Evolutionary conservation across 2,329 filamentous ascomycete species (phyloP), one percentile per base, ranked within the genome.

Genomic region (Didymella glomerata): DNA sequence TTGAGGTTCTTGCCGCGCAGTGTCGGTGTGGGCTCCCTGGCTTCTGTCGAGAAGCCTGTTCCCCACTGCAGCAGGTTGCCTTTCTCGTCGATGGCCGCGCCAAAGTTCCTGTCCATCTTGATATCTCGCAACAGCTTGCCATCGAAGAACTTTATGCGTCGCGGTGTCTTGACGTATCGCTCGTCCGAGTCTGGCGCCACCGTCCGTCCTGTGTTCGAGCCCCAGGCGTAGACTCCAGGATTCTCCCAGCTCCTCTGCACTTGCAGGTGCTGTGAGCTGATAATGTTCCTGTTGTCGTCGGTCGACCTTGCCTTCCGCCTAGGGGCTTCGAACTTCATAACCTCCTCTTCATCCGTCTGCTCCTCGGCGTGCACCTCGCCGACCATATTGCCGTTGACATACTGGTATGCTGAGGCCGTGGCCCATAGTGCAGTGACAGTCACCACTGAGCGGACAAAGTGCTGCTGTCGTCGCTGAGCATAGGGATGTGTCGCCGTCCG

Each of bases 21-120:
- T 0, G 94, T 97, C 48, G 84, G 81, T 1, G 83, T 83, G 0
- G 94, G 95, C 28, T 82, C 80, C 10, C 82, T 85, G 28, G 86
- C 81, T 4, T 86, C 83, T 54, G 85, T 83, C 7, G 89, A 90
- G 74, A 90, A 97, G 3, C 84, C 91, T 3, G 84, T 83, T 1
- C 95, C 95, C 95, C 95, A 99, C 79, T 98, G 93, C 13, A 97
- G 82, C 44, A 99, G 77, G 74, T 98, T 90, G 4, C 95, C 95
- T 62, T 89, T 88, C 74, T 97, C 93, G 4, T 89, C 90, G 40
- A 98, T 89, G 10, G 95, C 95, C 4, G 88, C 94, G 9, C 92
- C 95, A 73, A 96, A 93, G 40, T 87, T 86, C 53, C 87, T 84
- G 59, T 93, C 91, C 48, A 98, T 80, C 79, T 96, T 97, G 63